Evolutionary conservation across 768 basidiomycete genomes (phyloP).

Genomic region (Cyclocybe cylindracea): DNA sequence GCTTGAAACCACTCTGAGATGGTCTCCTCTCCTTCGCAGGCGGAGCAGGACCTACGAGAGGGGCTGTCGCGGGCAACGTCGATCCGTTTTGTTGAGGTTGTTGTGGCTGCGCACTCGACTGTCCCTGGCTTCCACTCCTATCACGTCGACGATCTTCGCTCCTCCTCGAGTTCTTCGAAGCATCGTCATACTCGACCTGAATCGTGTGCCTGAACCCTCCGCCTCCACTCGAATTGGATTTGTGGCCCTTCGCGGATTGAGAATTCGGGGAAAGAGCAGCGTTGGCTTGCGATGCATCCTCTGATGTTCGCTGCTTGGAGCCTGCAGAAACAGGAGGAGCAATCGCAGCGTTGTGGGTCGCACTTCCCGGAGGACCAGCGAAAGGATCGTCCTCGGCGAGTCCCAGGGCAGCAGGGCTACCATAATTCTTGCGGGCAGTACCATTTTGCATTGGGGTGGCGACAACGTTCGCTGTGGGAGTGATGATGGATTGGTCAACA

Average conservation of each 20-base stretch:
- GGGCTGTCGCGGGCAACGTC: constrained; percentile 2
- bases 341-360: constrained; percentile 11
- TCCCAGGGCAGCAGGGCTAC: constrained; percentile 34
- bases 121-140: constrained; percentile 25
- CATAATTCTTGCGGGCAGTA: constrained; percentile 26
- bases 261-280: constrained; percentile 13
- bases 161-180: constrained; percentile 31
- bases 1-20: constrained; percentile 32
- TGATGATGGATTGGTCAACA: constrained; percentile 53
- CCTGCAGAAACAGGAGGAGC: constrained; percentile 6
- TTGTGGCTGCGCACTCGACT: constrained; percentile 5
- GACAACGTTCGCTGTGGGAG: constrained; percentile 21
- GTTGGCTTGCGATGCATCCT: constrained; percentile 11
- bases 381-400: constrained; percentile 76
- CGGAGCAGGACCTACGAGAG: not conserved
- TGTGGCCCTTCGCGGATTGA: constrained; percentile 41
- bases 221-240: constrained; percentile 42
- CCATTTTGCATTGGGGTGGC: constrained; percentile 29
- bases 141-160: constrained; percentile 33
- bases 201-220: constrained; percentile 82
- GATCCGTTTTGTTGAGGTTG: constrained; percentile 5
- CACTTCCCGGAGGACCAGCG: constrained; percentile 41
- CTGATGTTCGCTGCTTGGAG: constrained; percentile 12
- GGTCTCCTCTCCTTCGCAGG: constrained; percentile 31
- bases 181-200: constrained; percentile 92